Conservation (phyloP, 2,329 filamentous ascomycete genomes). For the Ophiostoma quercus region DNA sequence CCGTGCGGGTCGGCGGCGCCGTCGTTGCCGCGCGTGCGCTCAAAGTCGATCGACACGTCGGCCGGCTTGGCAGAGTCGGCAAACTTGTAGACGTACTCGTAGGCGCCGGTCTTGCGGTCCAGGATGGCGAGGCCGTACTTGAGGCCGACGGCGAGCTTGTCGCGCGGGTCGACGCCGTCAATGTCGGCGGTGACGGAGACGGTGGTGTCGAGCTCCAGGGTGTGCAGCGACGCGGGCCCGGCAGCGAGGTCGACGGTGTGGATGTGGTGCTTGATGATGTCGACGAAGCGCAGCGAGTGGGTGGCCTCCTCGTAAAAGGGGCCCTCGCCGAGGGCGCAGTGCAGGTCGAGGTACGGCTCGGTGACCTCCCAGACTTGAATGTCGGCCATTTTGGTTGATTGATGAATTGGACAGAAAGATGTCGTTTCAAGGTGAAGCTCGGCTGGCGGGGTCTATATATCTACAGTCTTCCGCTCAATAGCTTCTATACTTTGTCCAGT, state of each 20-base stretch:
- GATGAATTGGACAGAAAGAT: background rate
- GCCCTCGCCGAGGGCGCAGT: conserved; percentile 66
- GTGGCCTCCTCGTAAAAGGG: conserved; percentile 65
- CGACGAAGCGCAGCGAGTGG: conserved; percentile 68
- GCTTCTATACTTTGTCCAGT: background rate
- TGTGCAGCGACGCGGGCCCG: conserved; percentile 59
- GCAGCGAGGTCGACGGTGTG: conserved; percentile 63
- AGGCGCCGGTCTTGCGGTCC: conserved; percentile 54
- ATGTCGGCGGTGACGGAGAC: conserved; percentile 74
- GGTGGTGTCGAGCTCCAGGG: conserved; percentile 51
- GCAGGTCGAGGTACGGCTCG: conserved; percentile 55
- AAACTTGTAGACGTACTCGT: conserved; percentile 51
- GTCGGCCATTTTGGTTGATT: conserved; percentile 16
- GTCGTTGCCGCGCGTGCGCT: conserved; percentile 68
- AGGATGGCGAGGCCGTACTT: conserved; percentile 79
- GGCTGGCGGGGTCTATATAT: background rate
- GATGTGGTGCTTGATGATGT: conserved; percentile 72
- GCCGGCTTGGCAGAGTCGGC: conserved; percentile 31
- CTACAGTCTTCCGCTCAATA: background rate
- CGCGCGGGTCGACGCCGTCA: conserved; percentile 53
- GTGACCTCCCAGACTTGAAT: conserved; percentile 47
- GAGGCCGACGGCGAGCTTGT: conserved; percentile 69
- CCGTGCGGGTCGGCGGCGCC: conserved; percentile 75
- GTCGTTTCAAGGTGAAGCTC: too few relatives aligned
- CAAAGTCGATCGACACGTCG: conserved; percentile 36